Evolutionary conservation across 148 eudicot genomes (phyloP).

Genomic region (Selenicereus undatus): DNA sequence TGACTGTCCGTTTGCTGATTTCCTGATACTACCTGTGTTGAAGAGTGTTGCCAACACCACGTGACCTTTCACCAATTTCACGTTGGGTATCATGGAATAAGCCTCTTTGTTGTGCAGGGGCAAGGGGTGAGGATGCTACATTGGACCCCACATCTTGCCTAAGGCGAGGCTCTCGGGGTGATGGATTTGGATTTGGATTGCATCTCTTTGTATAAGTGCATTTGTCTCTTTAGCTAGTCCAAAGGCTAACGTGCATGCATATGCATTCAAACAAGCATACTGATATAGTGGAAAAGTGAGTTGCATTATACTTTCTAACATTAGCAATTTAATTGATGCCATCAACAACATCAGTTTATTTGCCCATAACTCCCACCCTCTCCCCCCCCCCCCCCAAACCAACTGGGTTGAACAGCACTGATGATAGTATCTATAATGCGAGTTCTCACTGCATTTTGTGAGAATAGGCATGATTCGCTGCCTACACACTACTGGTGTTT

Average conservation of each 20-base stretch:
- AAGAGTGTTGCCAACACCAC: neutral
- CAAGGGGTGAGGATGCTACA: no score
- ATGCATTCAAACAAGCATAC: neutral
- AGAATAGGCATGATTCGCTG: neutral
- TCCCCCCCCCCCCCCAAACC: no score
- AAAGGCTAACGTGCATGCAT: neutral
- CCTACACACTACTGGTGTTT: neutral
- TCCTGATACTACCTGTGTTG: neutral
- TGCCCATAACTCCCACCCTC: neutral
- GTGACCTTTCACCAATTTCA: neutral
- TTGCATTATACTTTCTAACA: neutral
- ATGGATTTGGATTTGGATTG: no score
- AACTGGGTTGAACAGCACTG: neutral
- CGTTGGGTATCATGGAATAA: no score
- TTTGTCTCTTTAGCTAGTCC: neutral
- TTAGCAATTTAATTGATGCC: neutral
- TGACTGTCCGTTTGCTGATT: no score
- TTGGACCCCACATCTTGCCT: no score
- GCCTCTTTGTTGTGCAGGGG: no score
- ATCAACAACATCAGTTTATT: neutral
- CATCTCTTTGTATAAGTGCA: neutral
- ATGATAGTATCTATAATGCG: neutral
- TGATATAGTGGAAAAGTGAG: neutral
- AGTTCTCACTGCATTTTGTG: no score
- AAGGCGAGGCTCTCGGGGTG: no score